A percentile compares a stretch with the other conserved stretches of the same genome.
phyloP scores from a whole-genome alignment of 2,329 filamentous ascomycete genomes.

The Apiospora kogelbergensis region DNA sequence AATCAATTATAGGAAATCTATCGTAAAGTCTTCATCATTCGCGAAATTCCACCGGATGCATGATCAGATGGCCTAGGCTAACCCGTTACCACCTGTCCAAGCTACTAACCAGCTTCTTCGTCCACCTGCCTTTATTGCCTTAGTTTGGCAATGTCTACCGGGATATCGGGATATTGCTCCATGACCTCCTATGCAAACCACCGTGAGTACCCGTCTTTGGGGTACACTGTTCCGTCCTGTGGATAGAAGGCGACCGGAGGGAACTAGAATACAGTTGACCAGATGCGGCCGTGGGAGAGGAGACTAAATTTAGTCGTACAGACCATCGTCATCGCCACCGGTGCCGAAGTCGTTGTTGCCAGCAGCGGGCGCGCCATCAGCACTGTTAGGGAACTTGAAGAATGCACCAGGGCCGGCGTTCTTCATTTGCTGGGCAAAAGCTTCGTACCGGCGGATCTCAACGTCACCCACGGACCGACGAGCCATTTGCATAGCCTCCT shows the following conservation, averaged over 20 bases:
- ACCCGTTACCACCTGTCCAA: neutral
- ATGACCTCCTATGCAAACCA: neutral
- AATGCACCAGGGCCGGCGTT: constrained; percentile 91
- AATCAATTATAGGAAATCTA: constrained; percentile 32
- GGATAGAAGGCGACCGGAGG: constrained; percentile 21
- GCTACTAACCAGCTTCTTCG: neutral
- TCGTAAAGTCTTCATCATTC: constrained; percentile 18
- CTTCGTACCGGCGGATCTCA: constrained; percentile 97
- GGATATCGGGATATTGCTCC: neutral
- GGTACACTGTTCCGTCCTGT: neutral
- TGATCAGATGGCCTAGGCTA: neutral
- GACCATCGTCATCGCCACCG: constrained; percentile 90
- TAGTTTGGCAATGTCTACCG: neutral
- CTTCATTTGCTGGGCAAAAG: constrained; percentile 99
- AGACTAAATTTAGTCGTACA: constrained; percentile 75
- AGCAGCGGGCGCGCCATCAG: constrained; percentile 66
- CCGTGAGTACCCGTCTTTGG: neutral
- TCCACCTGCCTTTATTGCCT: neutral
- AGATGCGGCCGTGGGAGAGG: constrained; percentile 12
- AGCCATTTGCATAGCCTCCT: constrained; percentile 96
- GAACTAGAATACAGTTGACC: constrained; percentile 48
- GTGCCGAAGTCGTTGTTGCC: constrained; percentile 71
- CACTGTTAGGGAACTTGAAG: constrained; percentile 86
- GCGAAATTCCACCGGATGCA: neutral
- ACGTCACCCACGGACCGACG: constrained; percentile 93